Conservation (phyloP, 371 early-diverging fungal genomes). For the Mucor plumbeus region DNA sequence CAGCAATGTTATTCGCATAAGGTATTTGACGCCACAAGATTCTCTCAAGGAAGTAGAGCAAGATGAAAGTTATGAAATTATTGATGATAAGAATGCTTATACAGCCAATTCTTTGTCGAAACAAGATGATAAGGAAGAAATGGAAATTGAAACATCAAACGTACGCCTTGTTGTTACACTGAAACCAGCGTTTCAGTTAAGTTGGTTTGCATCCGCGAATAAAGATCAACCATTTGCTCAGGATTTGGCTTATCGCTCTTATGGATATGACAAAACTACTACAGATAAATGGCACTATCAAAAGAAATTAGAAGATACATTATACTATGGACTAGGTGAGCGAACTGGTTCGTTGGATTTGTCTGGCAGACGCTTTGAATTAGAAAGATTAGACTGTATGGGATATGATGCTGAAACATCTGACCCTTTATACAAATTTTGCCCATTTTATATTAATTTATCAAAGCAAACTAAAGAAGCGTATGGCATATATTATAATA, state of each 20-base stretch:
- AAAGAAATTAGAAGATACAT: slow-evolving; percentile 25
- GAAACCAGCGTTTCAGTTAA: slow-evolving; percentile 19
- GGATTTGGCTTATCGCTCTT: slow-evolving; percentile 59
- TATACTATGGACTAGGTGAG: slow-evolving; percentile 63
- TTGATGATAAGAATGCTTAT: neutral
- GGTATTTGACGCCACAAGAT: slow-evolving; percentile 7
- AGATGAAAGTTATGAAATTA: neutral
- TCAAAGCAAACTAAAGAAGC: slow-evolving; percentile 39
- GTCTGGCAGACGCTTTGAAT: slow-evolving; percentile 51
- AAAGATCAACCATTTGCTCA: slow-evolving; percentile 46
- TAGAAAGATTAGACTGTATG: slow-evolving; percentile 60
- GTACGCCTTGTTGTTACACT: slow-evolving; percentile 28
- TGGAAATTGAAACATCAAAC: slow-evolving; percentile 24
- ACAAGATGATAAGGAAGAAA: neutral
- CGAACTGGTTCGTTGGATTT: slow-evolving; percentile 54
- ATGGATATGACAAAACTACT: slow-evolving; percentile 39
- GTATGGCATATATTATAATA: slow-evolving; percentile 64
- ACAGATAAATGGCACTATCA: slow-evolving; percentile 48
- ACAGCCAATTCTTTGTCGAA: neutral
- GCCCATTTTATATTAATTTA: slow-evolving; percentile 57
- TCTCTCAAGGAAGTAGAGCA: neutral
- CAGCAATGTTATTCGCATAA: slow-evolving; percentile 28
- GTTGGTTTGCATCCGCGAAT: slow-evolving; percentile 28
- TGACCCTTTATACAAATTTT: slow-evolving; percentile 69
- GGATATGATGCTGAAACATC: slow-evolving; percentile 60